Evolutionary conservation across 1,139 yeast species (phyloP), one percentile per base, ranked within the genome.

Genomic region (Saccharomycopsis hybrid): DNA sequence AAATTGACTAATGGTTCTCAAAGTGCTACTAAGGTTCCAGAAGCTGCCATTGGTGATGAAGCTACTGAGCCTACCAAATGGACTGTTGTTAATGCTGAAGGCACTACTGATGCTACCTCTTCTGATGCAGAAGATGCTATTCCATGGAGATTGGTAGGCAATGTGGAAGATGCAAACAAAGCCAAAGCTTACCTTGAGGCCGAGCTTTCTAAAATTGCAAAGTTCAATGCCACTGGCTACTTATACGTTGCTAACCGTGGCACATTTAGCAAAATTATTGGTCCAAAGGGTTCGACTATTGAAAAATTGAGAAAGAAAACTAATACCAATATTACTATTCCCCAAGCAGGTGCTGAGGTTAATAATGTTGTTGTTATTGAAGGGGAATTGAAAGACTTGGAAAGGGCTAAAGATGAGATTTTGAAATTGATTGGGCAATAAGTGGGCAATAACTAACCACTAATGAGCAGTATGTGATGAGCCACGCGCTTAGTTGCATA

Each of bases 261-360:
- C 36, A 63, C 65, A 46, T 76, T 77, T 60, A 76, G 85, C 53
- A 76, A 74, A 64, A 72, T 87, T 47, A 76, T 88, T 58, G 96
- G 96, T 4, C 81, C 88, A 27, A 82, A 78, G 59, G 96, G 96
- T 45, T 66, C 81, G 35, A 80, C 77, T 57, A 74, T 87, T 60
- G 80, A 76, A 60, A 70, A 70, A 56, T 76, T 87, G 54, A 80
- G 95, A 67, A 70, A 70, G 41, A 70, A 74, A 55, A 69, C 84
- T 25, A 79, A 76, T 41, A 73, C 85, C 48, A 73, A 77, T 55
- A 77, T 86, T 57, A 73, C 73, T 49, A 78, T 85, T 51, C 95
- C 95, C 57, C 78, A 79, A 66, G 66, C 71, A 38, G 68, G 65
- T 51, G 85, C 81, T 55, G 71, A 73, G 57, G 66, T 71, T 54